Evolutionary conservation across 805 yeast genomes (phyloP).

Genomic region (Candida sithepensis): DNA sequence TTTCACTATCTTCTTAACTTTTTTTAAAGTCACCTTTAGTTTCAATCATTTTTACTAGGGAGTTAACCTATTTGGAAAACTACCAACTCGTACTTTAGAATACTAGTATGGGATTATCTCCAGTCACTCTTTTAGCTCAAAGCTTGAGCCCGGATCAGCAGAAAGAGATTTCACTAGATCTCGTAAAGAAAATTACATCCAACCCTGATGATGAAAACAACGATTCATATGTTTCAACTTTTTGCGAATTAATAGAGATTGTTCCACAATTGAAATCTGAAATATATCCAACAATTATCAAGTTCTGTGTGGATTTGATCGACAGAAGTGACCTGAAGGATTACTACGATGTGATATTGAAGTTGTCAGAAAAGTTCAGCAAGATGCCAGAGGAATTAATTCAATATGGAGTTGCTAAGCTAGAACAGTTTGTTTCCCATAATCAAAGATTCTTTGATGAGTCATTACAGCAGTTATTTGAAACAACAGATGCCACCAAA

Average conservation of each 20-base stretch:
- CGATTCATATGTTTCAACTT: constrained; percentile 10
- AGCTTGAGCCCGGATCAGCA: constrained; percentile 12
- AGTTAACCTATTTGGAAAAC: not conserved
- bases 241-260: constrained; percentile 17
- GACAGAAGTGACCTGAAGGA: not conserved
- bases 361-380: constrained; percentile 30
- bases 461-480: not conserved
- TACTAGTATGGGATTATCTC: constrained; percentile 6
- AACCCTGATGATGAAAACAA: not conserved
- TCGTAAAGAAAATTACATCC: constrained; percentile 2
- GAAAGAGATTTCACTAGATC: constrained; percentile 4
- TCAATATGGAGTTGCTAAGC: constrained; percentile 2
- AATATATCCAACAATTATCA: constrained; percentile 3
- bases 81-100: too few species aligned
- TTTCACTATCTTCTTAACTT: not conserved
- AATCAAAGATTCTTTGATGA: constrained; percentile 18
- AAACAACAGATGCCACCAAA: not conserved
- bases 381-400: constrained; percentile 19
- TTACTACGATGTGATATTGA: constrained; percentile 9
- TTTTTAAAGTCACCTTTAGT: not conserved
- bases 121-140: constrained; percentile 12
- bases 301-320: constrained; percentile 6
- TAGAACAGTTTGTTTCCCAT: constrained; percentile 3
- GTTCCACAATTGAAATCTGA: constrained; percentile 9
- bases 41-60: too few species aligned